Evolutionary conservation across 2,329 filamentous ascomycete species (phyloP), one percentile per base, ranked within the genome.

Genomic region (Colletotrichum siamense): DNA sequence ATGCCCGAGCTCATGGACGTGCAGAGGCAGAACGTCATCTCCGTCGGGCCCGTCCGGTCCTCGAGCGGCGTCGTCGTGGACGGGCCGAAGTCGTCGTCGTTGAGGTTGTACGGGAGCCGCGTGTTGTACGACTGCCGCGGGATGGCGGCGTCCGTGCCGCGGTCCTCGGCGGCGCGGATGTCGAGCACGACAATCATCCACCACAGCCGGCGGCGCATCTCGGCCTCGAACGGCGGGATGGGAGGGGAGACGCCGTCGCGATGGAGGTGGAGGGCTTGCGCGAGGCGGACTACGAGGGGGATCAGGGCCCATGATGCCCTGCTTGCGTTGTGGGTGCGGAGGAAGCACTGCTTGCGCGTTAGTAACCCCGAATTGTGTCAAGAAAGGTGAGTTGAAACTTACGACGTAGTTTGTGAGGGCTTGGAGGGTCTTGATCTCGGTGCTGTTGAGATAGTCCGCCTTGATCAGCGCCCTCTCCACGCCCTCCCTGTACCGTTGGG

Each of bases 111-210:
- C 1, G 90, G 90, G 8, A 88, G 80, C 5, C 82, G 82, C 2
- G 89, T 90, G 78, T 89, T 87, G 77, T 87, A 89, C 15, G 82
- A 82, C n/a, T 84, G 81, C 7, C 81, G 80, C 10, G 85, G 81
- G 8, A 90, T 83, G n/a, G 86, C 83, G 13, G 86, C 83, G 18
- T 83, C 86, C 2, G 87, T 86, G 13, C 91, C 91, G 5, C 89
- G 87, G 66, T 91, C 87, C 79, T 92, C 90, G 8, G 90, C 87
- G 2, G 87, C 87, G 9, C 89, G 88, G 32, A 88, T 85, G 77
- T 94, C 92, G 3, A 93, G 85, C n/a, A 92, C 87, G 34, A 92
- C 82, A n/a, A 94, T 87, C 78, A 93, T 90, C 84, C 90, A 91
- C 89, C 92, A 94, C 0, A 93, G 81, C 4, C 92, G 87, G 10